Evolutionary conservation across 768 basidiomycete species (phyloP).

Genomic region (Fistulinella prunicolor): DNA sequence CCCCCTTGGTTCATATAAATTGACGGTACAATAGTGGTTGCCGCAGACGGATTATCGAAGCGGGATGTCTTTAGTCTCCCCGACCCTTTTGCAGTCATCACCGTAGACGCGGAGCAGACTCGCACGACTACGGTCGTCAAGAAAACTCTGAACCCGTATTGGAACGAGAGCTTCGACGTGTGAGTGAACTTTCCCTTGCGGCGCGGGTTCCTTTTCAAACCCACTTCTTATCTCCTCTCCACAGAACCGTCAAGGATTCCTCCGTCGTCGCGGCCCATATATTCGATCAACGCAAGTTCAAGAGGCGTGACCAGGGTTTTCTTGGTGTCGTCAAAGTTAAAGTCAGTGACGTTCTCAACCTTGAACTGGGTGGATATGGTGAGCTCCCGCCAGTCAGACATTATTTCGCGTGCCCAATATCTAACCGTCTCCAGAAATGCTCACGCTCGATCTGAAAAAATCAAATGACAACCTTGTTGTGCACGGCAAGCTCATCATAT

Average conservation of each 20-base stretch:
- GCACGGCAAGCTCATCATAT: slow-evolving; percentile 95
- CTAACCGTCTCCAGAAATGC: slow-evolving; percentile 65
- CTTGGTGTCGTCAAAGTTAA: slow-evolving; percentile 95
- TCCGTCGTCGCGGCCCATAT: slow-evolving; percentile 98
- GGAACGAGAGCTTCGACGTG: slow-evolving; percentile 99
- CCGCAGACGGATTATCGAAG: slow-evolving; percentile 90
- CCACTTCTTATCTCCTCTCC: slow-evolving; percentile 4
- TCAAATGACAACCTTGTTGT: slow-evolving; percentile 98
- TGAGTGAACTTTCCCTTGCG: slow-evolving; percentile 36
- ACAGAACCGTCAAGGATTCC: slow-evolving; percentile 93
- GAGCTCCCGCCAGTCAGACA: slow-evolving; percentile 31
- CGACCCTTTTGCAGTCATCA: slow-evolving; percentile 97
- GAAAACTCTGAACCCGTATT: slow-evolving; percentile 92
- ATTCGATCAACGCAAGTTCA: slow-evolving; percentile 99
- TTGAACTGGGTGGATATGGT: slow-evolving; percentile 94
- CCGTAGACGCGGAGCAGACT: slow-evolving; percentile 96
- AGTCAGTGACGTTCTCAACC: slow-evolving; percentile 86
- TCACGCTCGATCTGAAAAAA: slow-evolving; percentile 95
- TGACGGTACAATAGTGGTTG: slow-evolving; percentile 63
- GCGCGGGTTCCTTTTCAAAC: neutral
- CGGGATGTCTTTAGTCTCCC: slow-evolving; percentile 95
- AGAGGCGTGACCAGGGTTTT: slow-evolving; percentile 96
- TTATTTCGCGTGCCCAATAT: neutral
- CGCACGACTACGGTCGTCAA: slow-evolving; percentile 96
- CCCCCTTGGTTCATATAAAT: neutral